A percentile compares a stretch with the other conserved stretches of the same genome.
Evolutionary conservation across 106 monocot species (phyloP).

Genomic region (Chionographis japonica): DNA sequence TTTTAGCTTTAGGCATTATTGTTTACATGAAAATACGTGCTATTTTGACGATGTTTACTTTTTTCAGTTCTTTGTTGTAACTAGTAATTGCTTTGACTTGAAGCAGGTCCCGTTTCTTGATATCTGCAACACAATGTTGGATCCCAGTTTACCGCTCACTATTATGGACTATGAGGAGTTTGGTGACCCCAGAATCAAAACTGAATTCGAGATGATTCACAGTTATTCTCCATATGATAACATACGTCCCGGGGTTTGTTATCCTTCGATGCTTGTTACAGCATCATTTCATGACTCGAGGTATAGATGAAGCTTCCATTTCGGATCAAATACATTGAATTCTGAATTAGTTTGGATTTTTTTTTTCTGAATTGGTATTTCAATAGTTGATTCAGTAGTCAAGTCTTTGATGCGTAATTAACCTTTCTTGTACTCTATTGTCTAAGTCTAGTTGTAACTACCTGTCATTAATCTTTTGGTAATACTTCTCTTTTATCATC

Average conservation of each 20-base stretch:
- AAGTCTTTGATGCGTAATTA: no score
- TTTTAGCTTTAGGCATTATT: no score
- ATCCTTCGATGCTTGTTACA: conserved; percentile 68
- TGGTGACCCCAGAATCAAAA: conserved; percentile 66
- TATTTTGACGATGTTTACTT: not conserved
- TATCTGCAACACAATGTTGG: conserved; percentile 83
- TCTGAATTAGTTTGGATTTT: not conserved
- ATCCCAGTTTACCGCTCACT: conserved; percentile 85
- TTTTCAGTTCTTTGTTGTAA: not conserved
- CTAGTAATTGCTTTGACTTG: not conserved
- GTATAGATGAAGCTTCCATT: conserved; percentile 15
- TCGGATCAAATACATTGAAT: not conserved
- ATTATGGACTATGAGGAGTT: conserved; percentile 93
- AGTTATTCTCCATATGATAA: conserved; percentile 94
- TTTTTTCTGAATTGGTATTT: not conserved
- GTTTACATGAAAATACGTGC: not conserved
- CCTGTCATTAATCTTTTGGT: no score
- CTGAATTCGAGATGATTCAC: conserved; percentile 61
- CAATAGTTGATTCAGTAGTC: no score
- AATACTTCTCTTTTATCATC: no score
- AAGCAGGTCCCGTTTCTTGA: conserved; percentile 98
- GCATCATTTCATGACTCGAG: conserved; percentile 90
- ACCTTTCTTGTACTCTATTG: no score
- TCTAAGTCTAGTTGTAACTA: no score
- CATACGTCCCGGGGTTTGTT: conserved; percentile 40